Evolutionary conservation across 495 filamentous ascomycete species (phyloP).

Genomic region (Staphylotrichum longicolle): DNA sequence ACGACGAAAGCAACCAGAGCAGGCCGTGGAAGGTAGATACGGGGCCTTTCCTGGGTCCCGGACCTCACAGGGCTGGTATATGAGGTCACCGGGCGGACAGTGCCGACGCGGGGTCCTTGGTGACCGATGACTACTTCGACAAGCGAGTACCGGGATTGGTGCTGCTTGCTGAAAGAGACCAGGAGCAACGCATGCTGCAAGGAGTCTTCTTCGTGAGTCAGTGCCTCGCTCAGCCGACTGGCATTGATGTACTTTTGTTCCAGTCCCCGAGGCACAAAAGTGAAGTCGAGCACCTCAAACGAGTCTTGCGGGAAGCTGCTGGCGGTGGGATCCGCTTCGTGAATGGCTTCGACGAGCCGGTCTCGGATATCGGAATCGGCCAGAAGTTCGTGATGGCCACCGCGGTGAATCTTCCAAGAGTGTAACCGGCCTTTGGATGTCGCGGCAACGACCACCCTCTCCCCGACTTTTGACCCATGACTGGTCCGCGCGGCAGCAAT

Average conservation of each 20-base stretch:
- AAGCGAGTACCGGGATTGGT: slow-evolving; percentile 41
- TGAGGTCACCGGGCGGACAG: slow-evolving; percentile 60
- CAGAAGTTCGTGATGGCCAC: slow-evolving; percentile 61
- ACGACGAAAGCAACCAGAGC: slow-evolving; percentile 78
- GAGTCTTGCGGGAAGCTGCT: slow-evolving; percentile 35
- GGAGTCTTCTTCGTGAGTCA: slow-evolving; percentile 41
- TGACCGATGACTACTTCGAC: slow-evolving; percentile 46
- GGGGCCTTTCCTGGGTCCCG: slow-evolving; percentile 53
- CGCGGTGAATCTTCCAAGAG: slow-evolving; percentile 82
- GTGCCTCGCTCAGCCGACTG: slow-evolving; percentile 42
- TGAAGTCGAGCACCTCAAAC: slow-evolving; percentile 50
- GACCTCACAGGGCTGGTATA: slow-evolving; percentile 51
- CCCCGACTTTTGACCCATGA: slow-evolving; percentile 66
- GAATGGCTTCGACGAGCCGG: slow-evolving; percentile 35
- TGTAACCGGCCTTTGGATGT: slow-evolving; percentile 72
- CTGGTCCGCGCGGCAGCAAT: slow-evolving; percentile 74
- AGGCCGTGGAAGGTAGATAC: slow-evolving; percentile 73
- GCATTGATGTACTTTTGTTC: slow-evolving; percentile 42
- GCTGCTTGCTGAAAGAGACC: slow-evolving; percentile 35
- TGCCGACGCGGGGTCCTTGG: slow-evolving; percentile 43
- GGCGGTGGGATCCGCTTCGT: slow-evolving; percentile 31
- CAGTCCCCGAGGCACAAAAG: slow-evolving; percentile 45
- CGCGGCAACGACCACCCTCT: slow-evolving; percentile 76
- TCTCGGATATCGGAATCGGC: slow-evolving; percentile 46
- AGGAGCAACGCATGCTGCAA: slow-evolving; percentile 47